Evolutionary conservation across 2,329 filamentous ascomycete species (phyloP), one percentile per base, ranked within the genome.

Genomic region (Aspergillus oerlinghausenensis): DNA sequence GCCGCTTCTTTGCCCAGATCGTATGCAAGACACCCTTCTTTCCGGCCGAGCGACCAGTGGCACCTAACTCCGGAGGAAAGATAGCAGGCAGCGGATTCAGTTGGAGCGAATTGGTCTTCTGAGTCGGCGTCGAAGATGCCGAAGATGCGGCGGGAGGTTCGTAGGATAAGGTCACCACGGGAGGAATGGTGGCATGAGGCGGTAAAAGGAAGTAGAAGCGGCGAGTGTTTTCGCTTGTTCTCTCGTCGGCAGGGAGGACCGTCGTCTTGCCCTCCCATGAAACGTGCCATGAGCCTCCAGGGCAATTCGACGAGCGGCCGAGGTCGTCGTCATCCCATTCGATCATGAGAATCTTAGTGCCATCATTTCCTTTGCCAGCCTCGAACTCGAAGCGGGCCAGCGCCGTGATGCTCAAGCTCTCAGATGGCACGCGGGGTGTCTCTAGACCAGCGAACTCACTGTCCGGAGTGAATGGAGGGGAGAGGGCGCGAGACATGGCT

Each of bases 281-380:
- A 21, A 96, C 86, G 57, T 88, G 83, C 91, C 91, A 96, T 58
- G 81, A 82, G 2, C 80, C 82, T 0, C 64, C 64, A 0, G 58
- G 26, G 1, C 49, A 49, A 19, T 67, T 69, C 17, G 79, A 62
- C 10, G 74, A 73, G 52, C 77, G 73, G 2, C 76, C 80, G 45
- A 76, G 72, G 57, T 81, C 77, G 62, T 83, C 82, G 52, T 87
- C 84, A 70, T 90, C 86, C 92, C 92, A 96, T 73, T 96, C 91
- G 42, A 96, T 87, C 90, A 96, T 94, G 65, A 96, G 78, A 61
- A 96, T 87, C 78, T 96, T 96, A 60, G 90, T 95, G 43, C 91
- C 91, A 62, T 92, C 88, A 66, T 90, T 90, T 51, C 85, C 88
- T 70, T 83, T 84, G 38, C 86, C 88, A 0, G 84, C 80, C 74